Base-by-base conservation (phyloP, 2,329 filamentous ascomycete species). In the Ambrosiella cleistominuta region DNA sequence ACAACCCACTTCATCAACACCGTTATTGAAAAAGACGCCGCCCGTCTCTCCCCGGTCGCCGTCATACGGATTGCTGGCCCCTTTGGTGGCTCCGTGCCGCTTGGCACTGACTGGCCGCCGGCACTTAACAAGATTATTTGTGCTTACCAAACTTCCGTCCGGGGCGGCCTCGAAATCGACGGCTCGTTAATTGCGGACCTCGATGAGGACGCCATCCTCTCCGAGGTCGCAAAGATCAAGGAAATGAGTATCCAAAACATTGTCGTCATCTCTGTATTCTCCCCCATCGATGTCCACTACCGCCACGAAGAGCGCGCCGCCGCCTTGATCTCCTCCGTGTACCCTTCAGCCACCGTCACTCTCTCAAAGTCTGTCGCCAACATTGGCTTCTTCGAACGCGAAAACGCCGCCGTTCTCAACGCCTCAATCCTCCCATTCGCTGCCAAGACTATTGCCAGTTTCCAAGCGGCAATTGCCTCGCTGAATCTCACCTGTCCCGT, bases 371-470 rank as follows among this genome's bases (percentile, higher is more conserved):
- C 76, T 12, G 74, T 79, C 1, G 76, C 75, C 12, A 78, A 73
- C 61, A 66, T 77, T 9, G 77, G 70, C 44, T 79, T 81, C 57
- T 67, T 82, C 7, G 80, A 82, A 66, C 72, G 81, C 42, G 81
- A 84, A 65, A 84, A 84, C 63, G 80, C 81, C 0, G 75, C 78
- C 1, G 80, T 84, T 15, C 68, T 85, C 17, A 84, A 85, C 62
- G 81, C 80, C 0, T 75, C 79, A 1, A 80, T 84, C 39, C 68
- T 82, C 9, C 65, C 71, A 0, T 81, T 82, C 63, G 80, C 79
- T 0, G 70, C 73, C 13, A 71, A 71, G 62, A 82, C 79, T 0
- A 81, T 82, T 61, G 69, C 68, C 8, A 74, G 74, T 0, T 83
- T 84, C 62, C 70, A 75, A 27, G 68, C 70, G 42, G 75, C 80